Evolutionary conservation across 2,329 filamentous ascomycete species (phyloP), one percentile per base, ranked within the genome.

Genomic region (Ophiocordyceps camponoti-leonardi): DNA sequence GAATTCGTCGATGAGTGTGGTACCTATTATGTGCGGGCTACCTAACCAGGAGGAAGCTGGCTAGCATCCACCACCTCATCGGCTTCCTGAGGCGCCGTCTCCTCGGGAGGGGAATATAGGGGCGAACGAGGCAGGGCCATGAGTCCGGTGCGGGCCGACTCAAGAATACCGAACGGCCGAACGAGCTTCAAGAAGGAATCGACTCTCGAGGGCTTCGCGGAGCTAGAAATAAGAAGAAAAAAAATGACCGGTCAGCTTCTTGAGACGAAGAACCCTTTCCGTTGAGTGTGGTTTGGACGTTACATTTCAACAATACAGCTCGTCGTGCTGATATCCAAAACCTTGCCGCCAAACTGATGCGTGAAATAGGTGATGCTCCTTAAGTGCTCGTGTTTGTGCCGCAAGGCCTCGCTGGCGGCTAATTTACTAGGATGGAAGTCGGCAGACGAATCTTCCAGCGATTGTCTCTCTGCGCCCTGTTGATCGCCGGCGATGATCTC

Each of bases 301-400:
- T 75, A 90, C 85, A 98, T 66, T 67, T 98, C 92, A 49, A 98
- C 88, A 63, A 96, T 96, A 67, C 92, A 96, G 68, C 93, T 96
- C 67, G 86, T 95, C 45, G 86, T 95, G 71, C 87, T 94, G 56
- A 98, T 96, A 64, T 98, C 92, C 56, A 98, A 66, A 23, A 98
- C 85, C 69, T 98, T 98, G 52, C 92, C 92, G 47, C 88, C 88
- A 57, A 98, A 98, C 59, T 98, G 92, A 68, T 98, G 92, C 18
- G 90, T 82, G 60, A 98, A 79, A 65, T 94, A 92, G 47, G 92
- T 98, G 58, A 98, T 94, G 47, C 84, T 87, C 69, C 90, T 86
- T 54, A 98, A 67, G 71, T 98, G 92, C 70, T 96, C 86, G 62
- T 96, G 88, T 73, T 98, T 98, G 66, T 95, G 85, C 59, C 92